A percentile compares a stretch with the other conserved stretches of the same genome.
Conservation (phyloP, 176 grass and related monocot genomes). For the Oryza brachyantha region DNA sequence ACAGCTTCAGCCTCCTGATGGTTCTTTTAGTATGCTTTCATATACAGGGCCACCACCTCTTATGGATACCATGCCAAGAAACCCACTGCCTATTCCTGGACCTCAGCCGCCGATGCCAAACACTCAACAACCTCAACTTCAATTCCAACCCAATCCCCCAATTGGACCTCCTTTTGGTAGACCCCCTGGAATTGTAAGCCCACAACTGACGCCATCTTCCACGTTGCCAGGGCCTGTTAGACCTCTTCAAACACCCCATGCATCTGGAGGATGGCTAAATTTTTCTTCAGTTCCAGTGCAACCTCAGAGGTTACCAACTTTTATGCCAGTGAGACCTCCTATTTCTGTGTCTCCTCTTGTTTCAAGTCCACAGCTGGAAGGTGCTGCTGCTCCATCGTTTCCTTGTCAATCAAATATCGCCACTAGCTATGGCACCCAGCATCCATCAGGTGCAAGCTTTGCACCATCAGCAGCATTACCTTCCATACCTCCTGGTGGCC, state of each 20-base stretch:
- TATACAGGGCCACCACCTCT: constrained; percentile 52
- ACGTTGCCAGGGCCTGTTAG: constrained; percentile 31
- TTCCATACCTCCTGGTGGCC: constrained; percentile 34
- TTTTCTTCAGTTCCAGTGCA: constrained; percentile 20
- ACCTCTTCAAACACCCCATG: constrained; percentile 52
- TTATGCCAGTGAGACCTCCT: constrained; percentile 38
- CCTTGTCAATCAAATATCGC: constrained; percentile 43
- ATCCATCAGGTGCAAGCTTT: constrained; percentile 39
- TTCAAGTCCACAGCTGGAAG: constrained; percentile 18
- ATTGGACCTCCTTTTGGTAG: constrained; percentile 39
- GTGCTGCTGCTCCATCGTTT: neutral
- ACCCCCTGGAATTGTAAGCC: constrained; percentile 25
- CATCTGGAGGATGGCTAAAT: constrained; percentile 56
- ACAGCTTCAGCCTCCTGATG: constrained; percentile 28
- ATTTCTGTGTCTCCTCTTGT: constrained; percentile 36
- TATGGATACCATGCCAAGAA: constrained; percentile 43
- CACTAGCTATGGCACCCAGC: constrained; percentile 19
- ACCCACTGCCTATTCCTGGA: constrained; percentile 32
- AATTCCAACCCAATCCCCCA: constrained; percentile 39
- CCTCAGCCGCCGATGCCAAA: constrained; percentile 35
- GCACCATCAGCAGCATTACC: constrained; percentile 27
- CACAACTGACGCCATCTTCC: constrained; percentile 19
- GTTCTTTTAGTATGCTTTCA: constrained; percentile 35
- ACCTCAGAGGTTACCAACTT: constrained; percentile 24
- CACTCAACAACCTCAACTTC: constrained; percentile 42